Conservation (phyloP, 805 yeast species). For the Metschnikowia reukaufii region DNA sequence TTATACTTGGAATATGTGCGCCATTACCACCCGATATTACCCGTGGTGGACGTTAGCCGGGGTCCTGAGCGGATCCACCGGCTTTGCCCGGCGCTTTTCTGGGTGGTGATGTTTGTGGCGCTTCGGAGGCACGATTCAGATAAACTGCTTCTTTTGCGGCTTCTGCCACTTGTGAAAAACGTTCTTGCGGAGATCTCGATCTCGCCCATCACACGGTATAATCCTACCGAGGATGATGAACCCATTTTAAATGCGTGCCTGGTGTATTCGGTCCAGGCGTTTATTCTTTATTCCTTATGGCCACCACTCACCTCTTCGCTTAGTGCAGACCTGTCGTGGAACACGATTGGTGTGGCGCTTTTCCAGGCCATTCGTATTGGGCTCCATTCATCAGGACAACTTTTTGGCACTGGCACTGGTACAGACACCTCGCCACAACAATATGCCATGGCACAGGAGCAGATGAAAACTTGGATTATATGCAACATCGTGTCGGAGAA, state of each 20-base stretch:
- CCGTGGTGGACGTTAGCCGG: conserved; percentile 76
- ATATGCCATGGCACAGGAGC: conserved; percentile 61
- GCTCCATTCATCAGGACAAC: conserved; percentile 59
- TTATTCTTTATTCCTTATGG: conserved; percentile 86
- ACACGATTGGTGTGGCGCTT: conserved; percentile 88
- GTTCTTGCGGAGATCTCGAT: conserved; percentile 85
- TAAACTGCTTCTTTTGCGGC: conserved; percentile 50
- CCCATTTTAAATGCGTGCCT: conserved; percentile 86
- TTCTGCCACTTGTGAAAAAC: conserved; percentile 71
- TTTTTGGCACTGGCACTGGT: neutral
- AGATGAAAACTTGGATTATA: conserved; percentile 87
- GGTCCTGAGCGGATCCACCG: conserved; percentile 82
- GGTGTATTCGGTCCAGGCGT: conserved; percentile 92
- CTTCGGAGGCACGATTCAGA: conserved; percentile 56
- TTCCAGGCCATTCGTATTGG: conserved; percentile 93
- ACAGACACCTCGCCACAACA: neutral
- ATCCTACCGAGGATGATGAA: conserved; percentile 75
- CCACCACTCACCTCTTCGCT: conserved; percentile 93
- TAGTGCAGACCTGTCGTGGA: conserved; percentile 95
- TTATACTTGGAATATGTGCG: conserved; percentile 68
- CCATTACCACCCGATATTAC: conserved; percentile 82
- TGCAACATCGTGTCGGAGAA: conserved; percentile 89
- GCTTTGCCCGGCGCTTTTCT: conserved; percentile 84
- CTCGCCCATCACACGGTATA: conserved; percentile 82
- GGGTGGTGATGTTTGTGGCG: conserved; percentile 90